Evolutionary conservation across 345 rosid species (phyloP).

Genomic region (Pugionium dolabratum): DNA sequence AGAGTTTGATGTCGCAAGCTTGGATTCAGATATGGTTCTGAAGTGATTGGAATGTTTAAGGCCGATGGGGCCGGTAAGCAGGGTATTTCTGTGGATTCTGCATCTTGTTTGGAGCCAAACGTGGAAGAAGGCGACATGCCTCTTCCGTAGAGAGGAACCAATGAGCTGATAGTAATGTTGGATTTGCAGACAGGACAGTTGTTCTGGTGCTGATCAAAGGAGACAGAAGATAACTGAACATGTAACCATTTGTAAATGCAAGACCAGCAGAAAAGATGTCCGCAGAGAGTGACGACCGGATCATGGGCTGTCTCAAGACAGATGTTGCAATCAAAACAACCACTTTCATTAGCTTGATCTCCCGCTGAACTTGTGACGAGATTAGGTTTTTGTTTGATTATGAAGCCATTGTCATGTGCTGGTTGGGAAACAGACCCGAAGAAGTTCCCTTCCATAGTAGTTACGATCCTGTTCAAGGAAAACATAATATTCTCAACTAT

Average conservation of each 20-base stretch:
- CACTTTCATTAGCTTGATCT: conserved; percentile 36
- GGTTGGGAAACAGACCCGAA: conserved; percentile 41
- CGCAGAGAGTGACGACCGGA: conserved; percentile 82
- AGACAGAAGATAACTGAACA: conserved; percentile 44
- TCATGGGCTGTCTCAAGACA: conserved; percentile 72
- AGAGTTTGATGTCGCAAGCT: conserved; percentile 30
- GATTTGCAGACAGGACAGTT: conserved; percentile 91
- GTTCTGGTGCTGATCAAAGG: conserved; percentile 45
- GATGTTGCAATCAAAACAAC: conserved; percentile 73
- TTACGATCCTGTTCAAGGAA: conserved; percentile 36
- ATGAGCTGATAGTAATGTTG: conserved; percentile 51
- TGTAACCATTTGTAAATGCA: conserved; percentile 59
- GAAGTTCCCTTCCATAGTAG: conserved; percentile 46
- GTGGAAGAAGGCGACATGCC: conserved; percentile 48
- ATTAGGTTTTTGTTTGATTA: conserved; percentile 45
- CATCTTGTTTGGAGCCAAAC: conserved; percentile 21
- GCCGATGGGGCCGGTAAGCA: conserved; percentile 56
- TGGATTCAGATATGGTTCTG: conserved; percentile 21
- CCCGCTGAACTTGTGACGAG: conserved; percentile 22
- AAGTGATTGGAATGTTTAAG: conserved; percentile 19
- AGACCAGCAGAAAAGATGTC: conserved; percentile 89
- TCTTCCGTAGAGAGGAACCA: conserved; percentile 91
- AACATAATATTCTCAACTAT: not conserved
- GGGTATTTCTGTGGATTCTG: conserved; percentile 50
- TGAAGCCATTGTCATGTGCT: conserved; percentile 40